These are phyloP conservation scores for Yueomyces sp. DNA, from an alignment of 805 yeast genomes.

Conservation along the genomic window DNA sequence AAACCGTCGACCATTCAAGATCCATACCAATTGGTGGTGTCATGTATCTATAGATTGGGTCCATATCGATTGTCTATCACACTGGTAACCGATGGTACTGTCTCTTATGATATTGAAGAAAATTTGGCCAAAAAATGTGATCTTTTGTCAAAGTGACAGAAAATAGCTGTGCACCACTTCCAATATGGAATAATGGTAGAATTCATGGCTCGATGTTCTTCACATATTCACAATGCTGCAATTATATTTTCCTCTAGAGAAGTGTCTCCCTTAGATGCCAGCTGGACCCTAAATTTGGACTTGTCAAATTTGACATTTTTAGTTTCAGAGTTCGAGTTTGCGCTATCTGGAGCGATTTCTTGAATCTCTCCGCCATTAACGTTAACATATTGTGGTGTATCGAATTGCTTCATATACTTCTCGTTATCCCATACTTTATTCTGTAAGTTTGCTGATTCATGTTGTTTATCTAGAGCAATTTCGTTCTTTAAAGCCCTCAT, in stretches of 20 bases:
- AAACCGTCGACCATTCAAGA: too few relatives aligned
- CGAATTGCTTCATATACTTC: constrained; percentile 41
- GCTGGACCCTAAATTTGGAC: constrained; percentile 15
- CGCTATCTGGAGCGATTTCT: not conserved
- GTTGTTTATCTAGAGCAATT: constrained; percentile 8
- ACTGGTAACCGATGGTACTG: too few relatives aligned
- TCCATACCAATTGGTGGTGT: too few relatives aligned
- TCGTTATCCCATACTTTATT: constrained; percentile 47
- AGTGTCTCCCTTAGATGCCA: constrained; percentile 6
- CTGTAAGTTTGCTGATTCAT: constrained; percentile 14
- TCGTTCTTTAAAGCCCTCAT: constrained; percentile 16
- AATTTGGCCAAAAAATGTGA: too few relatives aligned
- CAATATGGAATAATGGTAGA: too few relatives aligned
- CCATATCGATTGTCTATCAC: too few relatives aligned
- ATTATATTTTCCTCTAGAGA: constrained; percentile 19
- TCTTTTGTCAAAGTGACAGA: too few relatives aligned
- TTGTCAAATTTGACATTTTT: not conserved
- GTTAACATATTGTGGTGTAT: constrained; percentile 33
- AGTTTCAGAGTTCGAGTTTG: not conserved
- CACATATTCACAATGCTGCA: constrained; percentile 11
- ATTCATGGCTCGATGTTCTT: too few relatives aligned
- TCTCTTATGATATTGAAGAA: too few relatives aligned
- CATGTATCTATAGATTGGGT: too few relatives aligned
- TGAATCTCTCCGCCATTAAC: not conserved
- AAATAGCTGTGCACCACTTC: too few relatives aligned